phyloP scores from a whole-genome alignment of 139 green algal genomes.

The Dunaliella sp. region DNA sequence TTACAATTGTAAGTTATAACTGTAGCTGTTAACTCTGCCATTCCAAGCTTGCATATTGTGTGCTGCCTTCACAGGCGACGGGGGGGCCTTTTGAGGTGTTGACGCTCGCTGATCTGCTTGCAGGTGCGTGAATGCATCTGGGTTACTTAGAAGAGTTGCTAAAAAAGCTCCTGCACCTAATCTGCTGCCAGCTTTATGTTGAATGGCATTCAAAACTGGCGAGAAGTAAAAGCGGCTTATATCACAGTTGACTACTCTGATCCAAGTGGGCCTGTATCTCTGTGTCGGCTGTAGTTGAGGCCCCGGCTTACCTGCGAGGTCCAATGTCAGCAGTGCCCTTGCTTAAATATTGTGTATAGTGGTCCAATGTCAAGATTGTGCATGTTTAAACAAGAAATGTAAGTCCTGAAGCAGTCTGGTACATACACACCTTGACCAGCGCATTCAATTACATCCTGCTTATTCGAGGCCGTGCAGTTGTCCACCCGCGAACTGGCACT shows the following conservation, averaged over 20 bases:
- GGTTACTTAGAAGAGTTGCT: background rate
- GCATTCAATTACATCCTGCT: no score
- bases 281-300: background rate
- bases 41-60: background rate
- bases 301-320: no score
- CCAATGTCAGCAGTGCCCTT: no score
- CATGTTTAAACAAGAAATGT: no score
- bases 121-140: no score
- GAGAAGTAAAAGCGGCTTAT: background rate
- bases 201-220: background rate
- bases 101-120: background rate
- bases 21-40: background rate
- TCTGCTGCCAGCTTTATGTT: background rate
- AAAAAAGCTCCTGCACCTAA: background rate
- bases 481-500: no score
- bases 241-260: background rate
- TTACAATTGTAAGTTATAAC: background rate
- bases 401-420: no score
- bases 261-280: background rate
- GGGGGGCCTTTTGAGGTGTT: constrained; percentile 1
- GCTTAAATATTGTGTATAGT: no score
- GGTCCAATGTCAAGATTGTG: no score
- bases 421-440: no score
- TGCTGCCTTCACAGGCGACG: background rate
- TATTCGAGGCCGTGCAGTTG: no score